Conservation (phyloP, 768 basidiomycete genomes). For the Cubamyces sp. region DNA sequence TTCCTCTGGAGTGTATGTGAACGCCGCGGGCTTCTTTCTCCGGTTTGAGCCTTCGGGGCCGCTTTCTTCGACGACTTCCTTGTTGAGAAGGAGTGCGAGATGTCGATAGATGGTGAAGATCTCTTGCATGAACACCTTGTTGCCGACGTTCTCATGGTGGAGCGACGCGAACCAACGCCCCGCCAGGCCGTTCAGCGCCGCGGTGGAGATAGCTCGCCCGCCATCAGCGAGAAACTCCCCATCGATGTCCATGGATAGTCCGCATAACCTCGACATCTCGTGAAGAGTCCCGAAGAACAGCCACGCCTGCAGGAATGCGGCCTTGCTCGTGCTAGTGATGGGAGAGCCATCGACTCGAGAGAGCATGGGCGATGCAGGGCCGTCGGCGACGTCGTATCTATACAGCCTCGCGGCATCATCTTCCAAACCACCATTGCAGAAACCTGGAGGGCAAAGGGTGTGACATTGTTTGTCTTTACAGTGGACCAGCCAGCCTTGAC, state of each 20-base stretch:
- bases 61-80: not conserved
- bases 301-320: constrained; percentile 14
- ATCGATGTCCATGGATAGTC: not conserved
- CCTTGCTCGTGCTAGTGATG: constrained; percentile 1
- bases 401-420: too few relatives aligned
- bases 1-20: constrained; percentile 4
- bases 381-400: not conserved
- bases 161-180: constrained; percentile 8
- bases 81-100: not conserved
- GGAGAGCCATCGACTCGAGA: constrained; percentile 9
- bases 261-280: constrained; percentile 5
- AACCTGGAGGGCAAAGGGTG: constrained; percentile 5
- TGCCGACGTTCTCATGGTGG: not conserved
- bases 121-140: not conserved
- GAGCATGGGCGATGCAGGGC: not conserved
- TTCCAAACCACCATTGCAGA: not conserved
- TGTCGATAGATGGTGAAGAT: not conserved
- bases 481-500: constrained; percentile 5
- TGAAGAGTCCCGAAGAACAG: constrained; percentile 8
- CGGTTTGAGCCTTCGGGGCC: too few relatives aligned
- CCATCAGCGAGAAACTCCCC: not conserved
- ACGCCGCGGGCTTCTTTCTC: not conserved
- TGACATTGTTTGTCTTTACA: constrained; percentile 2
- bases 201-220: not conserved
- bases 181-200: constrained; percentile 7